phyloP scores from a whole-genome alignment of 345 rosid genomes.

The Hypericum androsaemum region DNA sequence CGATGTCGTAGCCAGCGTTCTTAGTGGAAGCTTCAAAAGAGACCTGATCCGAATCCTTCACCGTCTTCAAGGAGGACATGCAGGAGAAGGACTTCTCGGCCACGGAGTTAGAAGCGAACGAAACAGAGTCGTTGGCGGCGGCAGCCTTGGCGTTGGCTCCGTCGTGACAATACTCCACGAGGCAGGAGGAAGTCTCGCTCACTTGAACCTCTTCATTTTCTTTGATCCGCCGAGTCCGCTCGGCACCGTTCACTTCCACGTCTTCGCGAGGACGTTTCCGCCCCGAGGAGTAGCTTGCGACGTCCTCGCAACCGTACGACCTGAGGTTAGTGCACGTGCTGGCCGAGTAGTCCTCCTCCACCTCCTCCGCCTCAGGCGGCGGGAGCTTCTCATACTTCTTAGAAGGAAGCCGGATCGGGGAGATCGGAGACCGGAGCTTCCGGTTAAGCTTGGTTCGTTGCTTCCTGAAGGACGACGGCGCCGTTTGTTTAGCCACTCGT shows the following conservation, averaged over 20 bases:
- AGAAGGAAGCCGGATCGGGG: constrained; percentile 8
- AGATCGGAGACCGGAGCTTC: constrained; percentile 13
- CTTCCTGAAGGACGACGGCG: constrained; percentile 12
- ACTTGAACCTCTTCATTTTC: constrained; percentile 28
- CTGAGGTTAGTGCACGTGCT: no score
- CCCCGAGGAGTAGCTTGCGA: neutral
- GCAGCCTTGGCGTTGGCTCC: no score
- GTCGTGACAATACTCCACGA: constrained; percentile 28
- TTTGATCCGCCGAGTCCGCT: constrained; percentile 23
- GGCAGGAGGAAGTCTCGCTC: constrained; percentile 40
- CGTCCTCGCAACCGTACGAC: no score
- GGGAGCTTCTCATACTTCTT: neutral
- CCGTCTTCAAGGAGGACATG: constrained; percentile 9
- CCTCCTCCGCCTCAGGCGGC: neutral
- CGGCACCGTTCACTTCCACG: constrained; percentile 40
- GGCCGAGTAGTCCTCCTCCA: no score
- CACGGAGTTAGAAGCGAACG: no score
- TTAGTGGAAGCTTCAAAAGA: constrained; percentile 19
- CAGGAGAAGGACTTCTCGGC: constrained; percentile 22
- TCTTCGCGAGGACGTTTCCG: constrained; percentile 13
- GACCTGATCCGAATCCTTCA: constrained; percentile 13
- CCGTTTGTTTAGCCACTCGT: neutral
- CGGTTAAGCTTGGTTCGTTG: constrained; percentile 13
- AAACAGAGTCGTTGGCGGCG: constrained; percentile 18
- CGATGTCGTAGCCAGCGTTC: constrained; percentile 26